These are phyloP conservation scores for Ambrosiella cleistominuta DNA, from an alignment of 2,329 filamentous ascomycete genomes.

Conservation along the genomic window DNA sequence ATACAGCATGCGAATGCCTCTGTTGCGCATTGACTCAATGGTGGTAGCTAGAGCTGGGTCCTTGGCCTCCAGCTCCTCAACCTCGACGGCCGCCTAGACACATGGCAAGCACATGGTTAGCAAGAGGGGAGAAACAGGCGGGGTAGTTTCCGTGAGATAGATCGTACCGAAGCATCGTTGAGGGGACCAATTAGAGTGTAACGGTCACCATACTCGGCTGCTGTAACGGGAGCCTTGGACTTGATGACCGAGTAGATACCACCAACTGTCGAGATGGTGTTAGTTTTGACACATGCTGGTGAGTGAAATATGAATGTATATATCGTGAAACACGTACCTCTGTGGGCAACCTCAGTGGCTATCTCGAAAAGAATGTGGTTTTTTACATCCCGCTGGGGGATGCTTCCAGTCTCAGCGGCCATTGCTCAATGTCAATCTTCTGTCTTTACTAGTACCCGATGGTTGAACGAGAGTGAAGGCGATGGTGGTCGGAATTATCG, in stretches of 20 bases:
- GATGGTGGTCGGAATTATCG: background rate
- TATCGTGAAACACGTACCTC: conserved; percentile 41
- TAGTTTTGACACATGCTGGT: too few species aligned
- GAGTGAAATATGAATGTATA: background rate
- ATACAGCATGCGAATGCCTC: conserved; percentile 79
- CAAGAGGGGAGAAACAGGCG: background rate
- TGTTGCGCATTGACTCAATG: conserved; percentile 81
- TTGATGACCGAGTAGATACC: conserved; percentile 99
- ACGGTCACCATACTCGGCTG: conserved; percentile 92
- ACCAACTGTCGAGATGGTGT: conserved; percentile 43
- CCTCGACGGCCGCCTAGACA: conserved; percentile 77
- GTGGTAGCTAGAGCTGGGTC: conserved; percentile 63
- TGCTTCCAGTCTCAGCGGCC: conserved; percentile 21
- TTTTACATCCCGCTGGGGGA: conserved; percentile 54
- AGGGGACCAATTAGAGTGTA: conserved; percentile 92
- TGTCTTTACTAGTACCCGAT: background rate
- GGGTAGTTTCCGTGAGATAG: background rate
- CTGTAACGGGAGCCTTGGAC: conserved; percentile 94
- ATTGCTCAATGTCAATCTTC: conserved; percentile 7
- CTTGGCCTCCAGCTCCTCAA: conserved; percentile 77
- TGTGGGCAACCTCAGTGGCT: conserved; percentile 91
- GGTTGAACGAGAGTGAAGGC: background rate
- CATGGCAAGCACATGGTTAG: background rate
- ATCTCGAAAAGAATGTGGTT: conserved; percentile 95
- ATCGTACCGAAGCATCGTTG: conserved; percentile 69